Base-by-base conservation (phyloP, 139 green algal species). In the Tetraselmis chui region DNA sequence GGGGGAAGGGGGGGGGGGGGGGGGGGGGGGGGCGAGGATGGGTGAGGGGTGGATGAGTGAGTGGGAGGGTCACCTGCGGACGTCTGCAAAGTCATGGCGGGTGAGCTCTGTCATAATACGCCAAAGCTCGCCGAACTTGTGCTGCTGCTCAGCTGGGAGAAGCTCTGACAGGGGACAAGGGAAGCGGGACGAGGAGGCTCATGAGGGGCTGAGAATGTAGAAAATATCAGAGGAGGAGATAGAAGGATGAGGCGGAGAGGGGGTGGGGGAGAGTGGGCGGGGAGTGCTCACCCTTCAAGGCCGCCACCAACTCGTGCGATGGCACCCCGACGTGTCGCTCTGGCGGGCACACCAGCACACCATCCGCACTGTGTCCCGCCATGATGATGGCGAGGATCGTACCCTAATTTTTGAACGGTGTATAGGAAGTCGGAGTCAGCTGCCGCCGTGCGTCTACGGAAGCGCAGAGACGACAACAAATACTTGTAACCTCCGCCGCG, bases 251-350 rank as follows among this genome's bases (percentile, higher is more conserved):
- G n/a, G n/a, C n/a, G 45, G 45, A 18, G 5, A 67, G 45, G 45
- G 11, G 45, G 45, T 5, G 45, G 45, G 45, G 45, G 45, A 18
- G 45, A 18, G 45, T 5, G 45, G 45, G 45, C 11, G 45, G 45
- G 45, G 45, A 67, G 45, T 5, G 45, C 5, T 25, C 45, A 67
- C 80, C 81, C 75, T 81, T 84, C 30, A 89, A 32, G 0, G 83
- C 83, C 23, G 83, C 31, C 45, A 80, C 78, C 31, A 89, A 77
- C 83, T 89, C 86, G 23, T 84, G n/a, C 25, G 79, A n/a, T 2
- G 83, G 76, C 5, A 86, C 82, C 74, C 25, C 59, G 1, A 89
- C 83, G 59, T 89, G 83, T 45, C 78, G 32, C 74, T 86, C 80
- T n/a, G 78, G 76, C n/a, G 80, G 78, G 1, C 31, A 30, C 1